phyloP scores from a whole-genome alignment of 176 grass and related monocot species.

The Raddia distichophylla region DNA sequence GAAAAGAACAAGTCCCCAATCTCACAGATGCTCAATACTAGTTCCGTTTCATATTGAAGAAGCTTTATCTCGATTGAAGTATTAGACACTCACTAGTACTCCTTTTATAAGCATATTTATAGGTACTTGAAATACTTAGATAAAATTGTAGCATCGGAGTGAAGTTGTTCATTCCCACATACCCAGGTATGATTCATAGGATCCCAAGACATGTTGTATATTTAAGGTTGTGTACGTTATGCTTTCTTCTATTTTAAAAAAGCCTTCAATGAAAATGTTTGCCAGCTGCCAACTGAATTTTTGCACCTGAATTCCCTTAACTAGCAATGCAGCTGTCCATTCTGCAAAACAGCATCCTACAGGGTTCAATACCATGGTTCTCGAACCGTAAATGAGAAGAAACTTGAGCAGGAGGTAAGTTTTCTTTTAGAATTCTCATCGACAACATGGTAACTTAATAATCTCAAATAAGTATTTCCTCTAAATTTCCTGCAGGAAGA shows the following conservation, averaged over 20 bases:
- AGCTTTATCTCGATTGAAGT: neutral
- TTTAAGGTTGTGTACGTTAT: too few species aligned
- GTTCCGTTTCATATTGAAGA: neutral
- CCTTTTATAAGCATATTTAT: neutral
- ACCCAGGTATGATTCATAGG: too few species aligned
- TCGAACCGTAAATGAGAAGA: conserved; percentile 46
- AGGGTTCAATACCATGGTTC: conserved; percentile 61
- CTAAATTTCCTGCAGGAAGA: conserved; percentile 16
- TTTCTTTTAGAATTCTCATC: conserved; percentile 23
- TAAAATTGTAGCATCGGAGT: neutral
- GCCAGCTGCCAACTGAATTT: neutral
- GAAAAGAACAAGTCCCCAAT: too few species aligned
- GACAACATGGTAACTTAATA: neutral
- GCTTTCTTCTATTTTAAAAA: too few species aligned
- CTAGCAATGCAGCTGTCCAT: conserved; percentile 63
- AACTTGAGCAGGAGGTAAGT: conserved; percentile 48
- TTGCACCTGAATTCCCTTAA: conserved; percentile 40
- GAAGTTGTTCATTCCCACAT: too few species aligned
- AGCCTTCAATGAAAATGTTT: neutral
- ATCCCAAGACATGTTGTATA: too few species aligned
- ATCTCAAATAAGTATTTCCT: neutral
- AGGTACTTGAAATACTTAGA: neutral
- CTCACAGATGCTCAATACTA: neutral
- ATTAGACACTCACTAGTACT: neutral
- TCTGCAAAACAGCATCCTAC: conserved; percentile 68